phyloP scores from a whole-genome alignment of 306 rosid species.

The Hippophae gyantsensis region DNA sequence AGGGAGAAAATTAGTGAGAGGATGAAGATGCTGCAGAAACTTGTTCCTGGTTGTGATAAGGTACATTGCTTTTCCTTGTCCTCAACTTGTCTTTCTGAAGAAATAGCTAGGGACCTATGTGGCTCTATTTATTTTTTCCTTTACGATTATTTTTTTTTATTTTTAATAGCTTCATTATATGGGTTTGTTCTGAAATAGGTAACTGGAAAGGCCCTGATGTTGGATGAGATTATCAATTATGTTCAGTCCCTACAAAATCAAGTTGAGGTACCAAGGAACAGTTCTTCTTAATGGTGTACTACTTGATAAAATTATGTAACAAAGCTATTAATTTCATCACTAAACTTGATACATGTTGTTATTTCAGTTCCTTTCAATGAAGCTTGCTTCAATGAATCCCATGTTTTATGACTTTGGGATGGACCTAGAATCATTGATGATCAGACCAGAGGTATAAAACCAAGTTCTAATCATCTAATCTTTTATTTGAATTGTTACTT shows the following conservation, averaged over 20 bases:
- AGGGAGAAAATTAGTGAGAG: constrained; percentile 95
- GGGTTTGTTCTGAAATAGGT: constrained; percentile 49
- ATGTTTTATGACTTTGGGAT: constrained; percentile 51
- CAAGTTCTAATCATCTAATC: neutral
- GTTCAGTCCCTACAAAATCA: constrained; percentile 96
- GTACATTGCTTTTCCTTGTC: constrained; percentile 23
- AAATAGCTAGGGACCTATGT: neutral
- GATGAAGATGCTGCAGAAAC: constrained; percentile 76
- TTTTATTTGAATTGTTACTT: neutral
- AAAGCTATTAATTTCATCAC: too few species aligned
- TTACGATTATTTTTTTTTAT: too few species aligned
- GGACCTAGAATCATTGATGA: constrained; percentile 49
- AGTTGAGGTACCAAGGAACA: constrained; percentile 63
- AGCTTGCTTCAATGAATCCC: constrained; percentile 73
- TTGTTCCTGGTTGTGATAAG: constrained; percentile 96
- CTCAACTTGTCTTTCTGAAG: constrained; percentile 19
- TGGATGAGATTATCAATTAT: constrained; percentile 98
- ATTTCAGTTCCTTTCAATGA: constrained; percentile 83
- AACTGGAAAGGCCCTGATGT: constrained; percentile 92
- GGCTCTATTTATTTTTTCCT: neutral
- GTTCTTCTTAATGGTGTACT: too few species aligned
- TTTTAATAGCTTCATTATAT: constrained; percentile 14
- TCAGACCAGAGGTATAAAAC: constrained; percentile 52
- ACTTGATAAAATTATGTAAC: too few species aligned
- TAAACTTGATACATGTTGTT: neutral